Evolutionary conservation across 495 filamentous ascomycete species (phyloP).

Genomic region (Tuber borchii): DNA sequence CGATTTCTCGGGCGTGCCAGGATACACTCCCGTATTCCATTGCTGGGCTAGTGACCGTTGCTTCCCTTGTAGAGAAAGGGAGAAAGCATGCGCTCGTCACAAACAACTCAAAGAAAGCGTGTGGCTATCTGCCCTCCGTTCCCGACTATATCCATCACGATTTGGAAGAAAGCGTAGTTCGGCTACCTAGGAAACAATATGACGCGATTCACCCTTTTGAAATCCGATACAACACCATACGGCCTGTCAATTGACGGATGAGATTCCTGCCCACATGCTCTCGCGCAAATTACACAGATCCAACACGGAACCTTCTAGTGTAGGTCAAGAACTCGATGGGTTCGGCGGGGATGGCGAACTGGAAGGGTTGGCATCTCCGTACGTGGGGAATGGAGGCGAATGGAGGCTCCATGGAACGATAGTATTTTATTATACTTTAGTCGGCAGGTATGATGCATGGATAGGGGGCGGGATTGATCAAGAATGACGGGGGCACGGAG

Average conservation of each 20-base stretch:
- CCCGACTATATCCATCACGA: no score
- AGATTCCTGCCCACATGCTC: conserved; percentile 47
- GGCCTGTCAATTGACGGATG: conserved; percentile 54
- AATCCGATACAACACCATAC: conserved; percentile 57
- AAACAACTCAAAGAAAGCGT: no score
- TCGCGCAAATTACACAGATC: conserved; percentile 50
- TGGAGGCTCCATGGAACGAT: no score
- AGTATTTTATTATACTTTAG: neutral
- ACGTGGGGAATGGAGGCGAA: conserved; percentile 49
- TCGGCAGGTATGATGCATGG: neutral
- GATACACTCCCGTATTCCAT: no score
- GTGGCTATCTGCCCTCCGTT: no score
- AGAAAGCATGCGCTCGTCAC: no score
- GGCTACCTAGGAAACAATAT: conserved; percentile 56
- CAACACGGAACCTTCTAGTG: conserved; percentile 53
- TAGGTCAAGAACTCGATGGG: conserved; percentile 51
- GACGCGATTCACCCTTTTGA: conserved; percentile 51
- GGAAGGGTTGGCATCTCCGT: conserved; percentile 54
- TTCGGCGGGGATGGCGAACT: conserved; percentile 43
- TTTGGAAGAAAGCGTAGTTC: conserved; percentile 56
- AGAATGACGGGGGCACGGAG: neutral
- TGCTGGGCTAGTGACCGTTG: no score
- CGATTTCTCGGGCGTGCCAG: no score
- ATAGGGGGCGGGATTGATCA: neutral
- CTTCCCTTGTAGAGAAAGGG: no score